Evolutionary conservation across 1,139 yeast genomes (phyloP).

Genomic region (Yamadazyma oceani): DNA sequence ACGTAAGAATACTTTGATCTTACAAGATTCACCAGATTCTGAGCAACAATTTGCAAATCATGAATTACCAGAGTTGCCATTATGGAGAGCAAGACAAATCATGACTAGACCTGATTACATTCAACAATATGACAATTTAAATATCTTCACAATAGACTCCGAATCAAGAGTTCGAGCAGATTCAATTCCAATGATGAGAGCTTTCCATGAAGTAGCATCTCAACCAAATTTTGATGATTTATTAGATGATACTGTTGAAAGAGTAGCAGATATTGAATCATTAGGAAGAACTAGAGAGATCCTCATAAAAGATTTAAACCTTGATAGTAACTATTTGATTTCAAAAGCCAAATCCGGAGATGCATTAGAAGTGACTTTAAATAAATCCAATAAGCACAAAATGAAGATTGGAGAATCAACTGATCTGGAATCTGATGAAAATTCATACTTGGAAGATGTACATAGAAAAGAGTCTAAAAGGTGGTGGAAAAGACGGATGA

Average conservation of each 20-base stretch:
- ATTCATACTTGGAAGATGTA: slow-evolving; percentile 40
- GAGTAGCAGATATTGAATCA: slow-evolving; percentile 76
- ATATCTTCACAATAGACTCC: slow-evolving; percentile 77
- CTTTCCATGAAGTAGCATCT: slow-evolving; percentile 74
- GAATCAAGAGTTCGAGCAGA: slow-evolving; percentile 76
- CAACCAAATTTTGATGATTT: slow-evolving; percentile 72
- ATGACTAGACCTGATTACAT: slow-evolving; percentile 86
- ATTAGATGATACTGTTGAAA: slow-evolving; percentile 65
- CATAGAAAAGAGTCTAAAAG: slow-evolving; percentile 35
- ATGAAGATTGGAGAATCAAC: slow-evolving; percentile 18
- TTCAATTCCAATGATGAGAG: slow-evolving; percentile 87
- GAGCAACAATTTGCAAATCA: slow-evolving; percentile 40
- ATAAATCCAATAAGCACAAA: slow-evolving; percentile 15
- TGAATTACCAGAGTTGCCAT: slow-evolving; percentile 67
- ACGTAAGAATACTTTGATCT: slow-evolving; percentile 30
- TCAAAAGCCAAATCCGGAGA: slow-evolving; percentile 9
- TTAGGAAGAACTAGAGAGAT: slow-evolving; percentile 79
- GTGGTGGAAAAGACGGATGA: slow-evolving; percentile 52
- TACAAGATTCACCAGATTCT: slow-evolving; percentile 19
- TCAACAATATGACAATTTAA: slow-evolving; percentile 69
- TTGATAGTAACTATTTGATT: slow-evolving; percentile 42
- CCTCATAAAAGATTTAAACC: slow-evolving; percentile 67
- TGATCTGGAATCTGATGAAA: slow-evolving; percentile 35
- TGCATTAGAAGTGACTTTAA: slow-evolving; percentile 12
- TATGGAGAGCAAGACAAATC: slow-evolving; percentile 82